Percentiles rank a stretch among this genome's conserved stretches.
These are phyloP conservation scores for Claviceps sp. DNA, from an alignment of 2,329 filamentous ascomycete species.

Conservation along the genomic window DNA sequence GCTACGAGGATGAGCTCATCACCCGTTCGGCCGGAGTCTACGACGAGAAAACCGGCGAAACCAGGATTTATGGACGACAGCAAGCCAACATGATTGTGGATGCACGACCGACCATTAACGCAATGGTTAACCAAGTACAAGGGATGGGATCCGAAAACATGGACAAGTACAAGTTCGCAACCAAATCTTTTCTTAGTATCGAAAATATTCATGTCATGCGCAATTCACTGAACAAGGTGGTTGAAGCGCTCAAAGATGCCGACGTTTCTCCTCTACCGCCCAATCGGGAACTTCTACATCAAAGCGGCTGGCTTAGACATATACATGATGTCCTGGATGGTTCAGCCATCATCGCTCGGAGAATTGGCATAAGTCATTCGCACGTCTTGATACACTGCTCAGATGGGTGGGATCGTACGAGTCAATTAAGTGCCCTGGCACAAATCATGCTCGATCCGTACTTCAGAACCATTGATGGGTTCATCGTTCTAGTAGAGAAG, in stretches of 20 bases:
- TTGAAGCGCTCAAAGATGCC: constrained; percentile 84
- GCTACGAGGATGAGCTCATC: constrained; percentile 55
- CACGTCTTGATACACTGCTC: constrained; percentile 96
- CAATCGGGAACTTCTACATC: constrained; percentile 64
- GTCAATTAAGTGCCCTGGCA: constrained; percentile 80
- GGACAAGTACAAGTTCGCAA: constrained; percentile 88
- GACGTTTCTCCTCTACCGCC: constrained; percentile 75
- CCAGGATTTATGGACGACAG: constrained; percentile 75
- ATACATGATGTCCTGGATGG: constrained; percentile 76
- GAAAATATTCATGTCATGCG: constrained; percentile 99
- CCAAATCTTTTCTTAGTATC: constrained; percentile 86
- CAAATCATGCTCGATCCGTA: constrained; percentile 94
- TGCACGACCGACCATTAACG: constrained; percentile 86
- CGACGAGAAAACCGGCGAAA: constrained; percentile 47
- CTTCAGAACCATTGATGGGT: constrained; percentile 86
- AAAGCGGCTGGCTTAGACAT: constrained; percentile 85
- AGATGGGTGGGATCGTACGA: constrained; percentile 95
- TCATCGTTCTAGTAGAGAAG: constrained; percentile 89
- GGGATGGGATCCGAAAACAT: constrained; percentile 95
- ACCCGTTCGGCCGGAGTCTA: constrained; percentile 25
- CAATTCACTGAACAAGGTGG: constrained; percentile 71
- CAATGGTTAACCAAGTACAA: constrained; percentile 83
- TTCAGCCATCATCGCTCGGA: constrained; percentile 68
- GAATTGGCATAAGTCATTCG: constrained; percentile 83
- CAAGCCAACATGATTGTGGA: constrained; percentile 93